Base-by-base conservation (phyloP, 2,329 filamentous ascomycete species). In the Exophiala phaeomuriformis region DNA sequence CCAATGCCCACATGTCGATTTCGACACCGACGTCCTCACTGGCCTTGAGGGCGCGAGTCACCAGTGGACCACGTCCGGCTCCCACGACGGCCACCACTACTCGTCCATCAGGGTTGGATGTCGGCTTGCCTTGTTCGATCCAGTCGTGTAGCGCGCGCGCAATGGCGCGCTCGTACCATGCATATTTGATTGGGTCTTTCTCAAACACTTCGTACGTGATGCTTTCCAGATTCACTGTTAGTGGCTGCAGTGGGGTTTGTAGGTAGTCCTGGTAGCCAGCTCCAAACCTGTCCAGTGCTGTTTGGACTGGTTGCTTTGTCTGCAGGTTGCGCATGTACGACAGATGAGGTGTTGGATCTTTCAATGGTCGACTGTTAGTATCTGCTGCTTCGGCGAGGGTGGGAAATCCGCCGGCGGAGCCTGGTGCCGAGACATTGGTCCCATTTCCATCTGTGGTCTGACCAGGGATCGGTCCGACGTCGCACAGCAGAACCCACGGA, bases 141-240 rank as follows among this genome's bases (percentile, higher is more conserved):
- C 93, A 94, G 65, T 97, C 90, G 8, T 74, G 77, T 57, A 98
- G 76, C 0, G 93, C 91, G 60, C 87, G 82, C 3, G 82, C 81
- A 52, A 94, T 85, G 9, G 93, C 93, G 43, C 79, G 77, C 68
- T 97, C 90, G 67, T 98, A 98, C 77, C 91, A 94, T 60, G 90
- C 84, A 68, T 98, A 98, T 71, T 98, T 98, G 71, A 98, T 87
- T 0, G 93, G 93, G 60, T 98, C 94, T 62, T 94, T 94, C 69
- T 98, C 93, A 65, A 98, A 98, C 1, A 97, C 91, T 67, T 98
- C 93, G 69, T 98, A 98, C 0, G 93, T 98, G 40, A 95, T 87
- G 44, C 90, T 95, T 68, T 98, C 94, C 9, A 98, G 78, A 63
- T 98, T 98, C 69, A 98, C 93, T 0, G 91, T 91, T 9, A 98